Evolutionary conservation across 495 filamentous ascomycete genomes (phyloP).

Genomic region (Xylaria flabelliformis): DNA sequence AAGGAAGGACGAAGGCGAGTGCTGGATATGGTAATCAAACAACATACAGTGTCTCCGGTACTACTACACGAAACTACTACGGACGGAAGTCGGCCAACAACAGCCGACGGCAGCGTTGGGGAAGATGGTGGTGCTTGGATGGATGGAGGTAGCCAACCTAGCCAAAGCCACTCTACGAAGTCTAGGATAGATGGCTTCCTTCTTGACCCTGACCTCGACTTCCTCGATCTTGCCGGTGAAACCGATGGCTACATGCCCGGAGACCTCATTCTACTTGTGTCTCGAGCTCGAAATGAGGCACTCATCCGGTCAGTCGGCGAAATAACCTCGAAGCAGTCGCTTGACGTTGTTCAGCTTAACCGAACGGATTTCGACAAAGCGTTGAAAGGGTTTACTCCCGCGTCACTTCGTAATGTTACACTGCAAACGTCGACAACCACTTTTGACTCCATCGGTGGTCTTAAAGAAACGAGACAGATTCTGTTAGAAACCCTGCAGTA

Average conservation of each 20-base stretch:
- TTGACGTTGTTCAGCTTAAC: constrained; percentile 62
- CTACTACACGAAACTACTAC: constrained; percentile 48
- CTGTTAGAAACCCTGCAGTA: constrained; percentile 95
- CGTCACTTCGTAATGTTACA: constrained; percentile 91
- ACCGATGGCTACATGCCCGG: constrained; percentile 99
- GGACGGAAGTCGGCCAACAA: constrained; percentile 56
- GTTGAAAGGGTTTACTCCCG: constrained; percentile 89
- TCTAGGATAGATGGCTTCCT: constrained; percentile 65
- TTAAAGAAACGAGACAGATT: constrained; percentile 81
- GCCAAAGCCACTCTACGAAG: constrained; percentile 26
- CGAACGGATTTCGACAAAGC: constrained; percentile 80
- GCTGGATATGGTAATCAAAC: constrained; percentile 70
- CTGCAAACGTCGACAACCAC: constrained; percentile 87
- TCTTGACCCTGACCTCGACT: constrained; percentile 78
- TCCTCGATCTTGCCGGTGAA: constrained; percentile 87
- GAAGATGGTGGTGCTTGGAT: constrained; percentile 71
- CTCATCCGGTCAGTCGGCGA: constrained; percentile 74
- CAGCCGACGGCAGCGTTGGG: constrained; percentile 55
- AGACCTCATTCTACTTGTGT: constrained; percentile 83
- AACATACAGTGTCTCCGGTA: constrained; percentile 51
- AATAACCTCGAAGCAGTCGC: constrained; percentile 34
- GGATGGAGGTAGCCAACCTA: constrained; percentile 58
- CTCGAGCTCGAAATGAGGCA: constrained; percentile 88
- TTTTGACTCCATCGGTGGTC: constrained; percentile 88
- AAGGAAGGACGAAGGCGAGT: constrained; percentile 88